Base-by-base conservation (phyloP, 768 basidiomycete genomes). In the Lentinula boryana region DNA sequence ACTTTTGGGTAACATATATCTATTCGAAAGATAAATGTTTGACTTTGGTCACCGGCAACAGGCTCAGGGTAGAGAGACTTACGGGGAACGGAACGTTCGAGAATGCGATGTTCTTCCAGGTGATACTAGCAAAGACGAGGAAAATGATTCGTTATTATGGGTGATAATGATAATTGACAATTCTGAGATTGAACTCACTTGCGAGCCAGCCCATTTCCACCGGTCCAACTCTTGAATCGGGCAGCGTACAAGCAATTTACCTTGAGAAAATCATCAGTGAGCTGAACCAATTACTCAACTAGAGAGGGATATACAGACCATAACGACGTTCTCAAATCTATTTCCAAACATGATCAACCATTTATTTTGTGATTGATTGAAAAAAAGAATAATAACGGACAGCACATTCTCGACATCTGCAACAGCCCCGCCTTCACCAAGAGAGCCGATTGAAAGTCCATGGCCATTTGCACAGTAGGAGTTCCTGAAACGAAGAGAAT, bases 201-300 rank as follows among this genome's bases (percentile, higher is more conserved):
- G 49, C 76, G 70, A 1, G 83, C 83, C 2, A 81, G 57, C 0
- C 85, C 85, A 60, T 83, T 82, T 35, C 84, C 85, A 0, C 84
- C 84, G 0, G 82, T 80, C 84, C 84, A 86, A 66, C 85, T 86
- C 72, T 86, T 86, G 74, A 86, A 87, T 9, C 84, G 78, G n/a
- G 84, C 84, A 6, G 73, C 84, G 60, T 85, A 85, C 2, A 85
- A 69, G 0, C 78, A 69, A 56, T 78, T 76, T 63, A 78, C 78
- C 83, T 85, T 59, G 3, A 56, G 27, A 27, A 40, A 44, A 16
- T 46, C 21, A 41, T 36, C 41, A 10, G 36, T 40, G 8, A 60
- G 15, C 38, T 12, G 7, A 16, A 40, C 9, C 5, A 1, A 12
- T 35, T 13, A 4, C 36, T 5, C 16, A 23, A 10, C 16, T 10